phyloP scores from a whole-genome alignment of 257 asterid genomes.

The Henckelia pumila region DNA sequence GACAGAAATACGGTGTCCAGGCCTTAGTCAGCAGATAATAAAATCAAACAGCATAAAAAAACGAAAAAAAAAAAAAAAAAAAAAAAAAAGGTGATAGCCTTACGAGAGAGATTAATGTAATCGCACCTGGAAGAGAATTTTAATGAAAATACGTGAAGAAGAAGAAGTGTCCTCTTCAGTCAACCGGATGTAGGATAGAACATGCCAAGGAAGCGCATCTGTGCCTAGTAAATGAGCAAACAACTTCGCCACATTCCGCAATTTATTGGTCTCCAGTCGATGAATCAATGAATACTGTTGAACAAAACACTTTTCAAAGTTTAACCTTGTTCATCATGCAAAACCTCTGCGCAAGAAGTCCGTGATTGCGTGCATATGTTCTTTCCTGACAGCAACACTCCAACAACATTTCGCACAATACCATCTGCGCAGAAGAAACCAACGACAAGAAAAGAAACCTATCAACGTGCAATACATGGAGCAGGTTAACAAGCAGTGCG shows the following conservation, averaged over 20 bases:
- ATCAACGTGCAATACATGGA: background rate
- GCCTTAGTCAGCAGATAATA: no score
- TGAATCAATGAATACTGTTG: conserved; percentile 95
- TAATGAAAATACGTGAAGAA: conserved; percentile 91
- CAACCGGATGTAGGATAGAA: conserved; percentile 71
- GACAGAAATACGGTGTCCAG: background rate
- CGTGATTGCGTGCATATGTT: conserved; percentile 86
- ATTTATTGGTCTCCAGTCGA: conserved; percentile 79
- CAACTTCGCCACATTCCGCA: conserved; percentile 88
- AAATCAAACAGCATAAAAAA: background rate
- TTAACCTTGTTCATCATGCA: conserved; percentile 83
- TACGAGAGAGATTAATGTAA: background rate
- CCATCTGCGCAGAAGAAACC: conserved; percentile 58
- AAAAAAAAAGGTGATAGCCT: background rate
- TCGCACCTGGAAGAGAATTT: conserved; percentile 90
- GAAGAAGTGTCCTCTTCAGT: conserved; percentile 98
- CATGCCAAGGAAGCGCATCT: conserved; percentile 85
- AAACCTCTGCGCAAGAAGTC: conserved; percentile 86
- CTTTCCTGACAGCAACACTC: conserved; percentile 99
- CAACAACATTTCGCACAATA: conserved; percentile 78
- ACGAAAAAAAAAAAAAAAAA: background rate
- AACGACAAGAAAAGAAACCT: background rate
- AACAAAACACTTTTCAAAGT: conserved; percentile 79
- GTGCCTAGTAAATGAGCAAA: conserved; percentile 93
- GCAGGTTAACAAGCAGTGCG: background rate